Base-by-base conservation (phyloP, 768 basidiomycete species). In the Leccinum arenicola region DNA sequence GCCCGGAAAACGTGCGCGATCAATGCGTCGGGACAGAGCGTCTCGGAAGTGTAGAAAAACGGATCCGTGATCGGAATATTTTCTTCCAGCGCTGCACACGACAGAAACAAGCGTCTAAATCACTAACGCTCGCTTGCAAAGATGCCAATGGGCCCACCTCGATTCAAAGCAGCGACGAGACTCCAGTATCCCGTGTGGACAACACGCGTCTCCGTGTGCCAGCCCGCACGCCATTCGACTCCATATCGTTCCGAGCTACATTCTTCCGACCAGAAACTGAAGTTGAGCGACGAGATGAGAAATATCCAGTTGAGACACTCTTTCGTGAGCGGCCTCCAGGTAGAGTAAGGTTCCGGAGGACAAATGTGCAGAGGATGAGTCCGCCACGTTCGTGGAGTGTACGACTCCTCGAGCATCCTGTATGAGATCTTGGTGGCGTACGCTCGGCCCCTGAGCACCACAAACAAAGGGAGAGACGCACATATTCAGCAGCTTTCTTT, bases 121-220 rank as follows among this genome's bases (percentile, higher is more conserved):
- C 59, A 56, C 21, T 12, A 12, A 38, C 59, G 52, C 27, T 29
- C 27, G 27, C 5, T 1, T 1, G 14, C 10, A 10, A 23, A 19
- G 33, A 19, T 31, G 17, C 25, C 23, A 33, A 38, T 49, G 62
- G 33, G 33, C 76, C 43, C 62, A 91, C 92, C 93, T 80, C 87
- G 77, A 68, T 94, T 84, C n/a, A 95, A 68, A 2, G 91, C 84
- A 33, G 94, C 92, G 9, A 93, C 84, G 6, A 95, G 76, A 61
- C 88, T 89, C 90, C 91, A 93, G 67, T 96, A 96, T 0, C 93
- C 93, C 0, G 89, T 93, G 71, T 84, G 86, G 23, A 87, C 75
- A 40, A 75, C 78, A 47, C 61, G 77, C n/a, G 74, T 73, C 6
- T 79, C 69, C n/a, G 73, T 76, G 14, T 73, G 74, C 89, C 91